phyloP scores from a whole-genome alignment of 768 basidiomycete species.

The Psilocybe sp. region DNA sequence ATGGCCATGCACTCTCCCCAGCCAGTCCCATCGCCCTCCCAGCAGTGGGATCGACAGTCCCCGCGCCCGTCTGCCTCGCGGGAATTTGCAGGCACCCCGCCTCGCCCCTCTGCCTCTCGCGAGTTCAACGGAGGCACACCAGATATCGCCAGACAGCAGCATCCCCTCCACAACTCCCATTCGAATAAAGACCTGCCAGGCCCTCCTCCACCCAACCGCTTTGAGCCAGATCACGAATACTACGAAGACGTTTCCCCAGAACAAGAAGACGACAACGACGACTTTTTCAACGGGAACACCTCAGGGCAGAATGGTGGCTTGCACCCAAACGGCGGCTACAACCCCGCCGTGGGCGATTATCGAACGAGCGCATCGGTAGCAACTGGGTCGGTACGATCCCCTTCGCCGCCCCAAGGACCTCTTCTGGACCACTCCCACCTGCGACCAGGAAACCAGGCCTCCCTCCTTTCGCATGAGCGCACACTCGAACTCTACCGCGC shows the following conservation, averaged over 20 bases:
- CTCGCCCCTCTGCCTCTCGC: constrained; percentile 17
- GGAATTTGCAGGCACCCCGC: constrained; percentile 21
- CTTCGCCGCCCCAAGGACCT: constrained; percentile 64
- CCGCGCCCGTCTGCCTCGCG: constrained; percentile 23
- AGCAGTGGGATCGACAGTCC: constrained; percentile 19
- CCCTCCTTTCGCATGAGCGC: constrained; percentile 91
- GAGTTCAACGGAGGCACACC: constrained; percentile 22
- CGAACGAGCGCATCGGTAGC: constrained; percentile 37
- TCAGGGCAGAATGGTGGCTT: constrained; percentile 26
- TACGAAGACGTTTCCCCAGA: constrained; percentile 38
- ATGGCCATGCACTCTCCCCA: constrained; percentile 16
- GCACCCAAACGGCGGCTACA: constrained; percentile 28
- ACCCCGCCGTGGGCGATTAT: constrained; percentile 28
- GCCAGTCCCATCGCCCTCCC: constrained; percentile 14
- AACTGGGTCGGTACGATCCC: constrained; percentile 58
- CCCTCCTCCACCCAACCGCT: constrained; percentile 24
- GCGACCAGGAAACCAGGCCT: constrained; percentile 87
- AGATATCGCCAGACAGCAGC: constrained; percentile 25
- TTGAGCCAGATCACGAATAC: constrained; percentile 38
- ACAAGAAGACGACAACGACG: constrained; percentile 45
- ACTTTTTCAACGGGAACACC: constrained; percentile 41
- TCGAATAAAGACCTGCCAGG: constrained; percentile 23
- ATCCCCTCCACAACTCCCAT: constrained; percentile 18
- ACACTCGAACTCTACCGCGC: constrained; percentile 96
- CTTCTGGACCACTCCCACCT: constrained; percentile 91